These are phyloP conservation scores for Nitzschia sp. DNA, from an alignment of 108 stramenopile species.

Conservation along the genomic window DNA sequence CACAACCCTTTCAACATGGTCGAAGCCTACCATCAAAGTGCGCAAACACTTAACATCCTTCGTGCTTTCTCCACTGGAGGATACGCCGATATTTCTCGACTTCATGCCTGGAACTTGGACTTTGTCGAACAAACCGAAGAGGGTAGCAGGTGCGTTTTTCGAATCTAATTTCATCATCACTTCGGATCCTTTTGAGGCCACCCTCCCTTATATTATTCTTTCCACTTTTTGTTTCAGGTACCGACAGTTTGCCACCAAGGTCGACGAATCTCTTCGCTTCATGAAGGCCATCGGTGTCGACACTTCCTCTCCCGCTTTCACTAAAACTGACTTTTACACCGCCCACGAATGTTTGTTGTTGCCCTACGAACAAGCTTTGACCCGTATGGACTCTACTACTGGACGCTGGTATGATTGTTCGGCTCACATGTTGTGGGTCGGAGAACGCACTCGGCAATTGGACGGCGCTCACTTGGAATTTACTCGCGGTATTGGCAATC, in stretches of 20 bases:
- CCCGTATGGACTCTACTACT: conserved; percentile 94
- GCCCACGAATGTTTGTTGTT: conserved; percentile 98
- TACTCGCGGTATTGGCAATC: conserved; percentile 95
- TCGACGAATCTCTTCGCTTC: conserved; percentile 93
- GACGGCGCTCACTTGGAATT: conserved; percentile 99
- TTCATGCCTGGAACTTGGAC: conserved; percentile 98
- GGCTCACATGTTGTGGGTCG: conserved; percentile 99
- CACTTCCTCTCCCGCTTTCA: conserved; percentile 80
- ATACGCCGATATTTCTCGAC: conserved; percentile 93
- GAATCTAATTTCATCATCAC: background rate
- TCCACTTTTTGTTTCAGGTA: conserved; percentile 46
- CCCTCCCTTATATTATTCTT: too few relatives aligned
- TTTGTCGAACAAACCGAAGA: conserved; percentile 95
- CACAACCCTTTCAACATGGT: conserved; percentile 86
- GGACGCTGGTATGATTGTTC: conserved; percentile 97
- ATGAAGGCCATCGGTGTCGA: conserved; percentile 98
- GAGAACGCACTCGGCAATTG: conserved; percentile 97
- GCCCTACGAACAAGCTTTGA: conserved; percentile 97
- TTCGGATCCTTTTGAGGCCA: too few relatives aligned
- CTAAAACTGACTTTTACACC: conserved; percentile 93
- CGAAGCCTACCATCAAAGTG: conserved; percentile 90
- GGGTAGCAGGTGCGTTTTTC: conserved; percentile 75
- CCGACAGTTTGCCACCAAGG: conserved; percentile 90
- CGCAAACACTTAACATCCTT: conserved; percentile 96
- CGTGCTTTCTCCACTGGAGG: conserved; percentile 95